Percentiles rank a stretch among this genome's conserved stretches.
phyloP scores from a whole-genome alignment of 306 rosid species.

The Astragalus glycyphyllos region DNA sequence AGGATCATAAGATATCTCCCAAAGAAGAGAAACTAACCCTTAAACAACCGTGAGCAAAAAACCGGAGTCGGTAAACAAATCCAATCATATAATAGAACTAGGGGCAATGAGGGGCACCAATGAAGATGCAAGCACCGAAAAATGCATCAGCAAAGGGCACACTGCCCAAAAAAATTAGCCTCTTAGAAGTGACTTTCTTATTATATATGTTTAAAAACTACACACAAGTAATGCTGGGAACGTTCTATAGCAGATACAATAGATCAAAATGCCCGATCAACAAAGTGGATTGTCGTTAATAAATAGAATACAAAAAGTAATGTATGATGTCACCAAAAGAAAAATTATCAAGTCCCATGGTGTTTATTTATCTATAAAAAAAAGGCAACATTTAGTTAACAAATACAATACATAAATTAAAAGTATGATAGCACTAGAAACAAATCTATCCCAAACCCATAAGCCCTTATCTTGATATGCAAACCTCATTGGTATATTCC shows the following conservation, averaged over 20 bases:
- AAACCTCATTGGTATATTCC: not conserved
- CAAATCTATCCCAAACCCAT: constrained; percentile 3
- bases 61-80: not conserved
- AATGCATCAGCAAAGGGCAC: not conserved
- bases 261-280: not conserved
- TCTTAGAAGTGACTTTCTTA: not conserved
- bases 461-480: not conserved
- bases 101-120: not conserved
- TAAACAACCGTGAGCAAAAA: constrained; percentile 2
- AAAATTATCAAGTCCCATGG: constrained; percentile 4
- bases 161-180: not conserved
- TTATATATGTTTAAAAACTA: not conserved
- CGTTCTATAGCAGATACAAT: constrained; percentile 6
- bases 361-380: not conserved
- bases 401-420: not conserved
- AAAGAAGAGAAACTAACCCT: constrained; percentile 7
- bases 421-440: not conserved
- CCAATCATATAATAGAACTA: not conserved
- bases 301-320: not conserved
- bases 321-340: not conserved
- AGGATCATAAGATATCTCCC: not conserved
- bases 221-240: constrained; percentile 2
- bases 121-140: constrained; percentile 3
- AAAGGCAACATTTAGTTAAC: not conserved
- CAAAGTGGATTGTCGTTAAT: not conserved